These are phyloP conservation scores for Pichia pseudocactophila DNA, from an alignment of 805 yeast species.

Conservation along the genomic window DNA sequence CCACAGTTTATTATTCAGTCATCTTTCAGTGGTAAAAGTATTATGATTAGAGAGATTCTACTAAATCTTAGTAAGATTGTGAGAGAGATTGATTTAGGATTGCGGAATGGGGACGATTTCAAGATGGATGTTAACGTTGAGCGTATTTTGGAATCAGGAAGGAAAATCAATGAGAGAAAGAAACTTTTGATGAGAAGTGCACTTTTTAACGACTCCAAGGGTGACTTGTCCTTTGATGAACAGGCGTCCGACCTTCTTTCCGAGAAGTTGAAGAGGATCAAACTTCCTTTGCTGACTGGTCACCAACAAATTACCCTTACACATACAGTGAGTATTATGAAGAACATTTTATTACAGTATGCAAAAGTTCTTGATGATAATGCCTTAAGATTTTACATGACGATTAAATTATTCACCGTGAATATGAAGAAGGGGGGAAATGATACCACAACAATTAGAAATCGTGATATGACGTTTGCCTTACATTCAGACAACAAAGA, in stretches of 20 bases:
- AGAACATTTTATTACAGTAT: conserved; percentile 40
- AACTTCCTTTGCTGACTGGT: conserved; percentile 75
- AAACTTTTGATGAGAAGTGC: neutral
- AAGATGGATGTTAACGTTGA: conserved; percentile 15
- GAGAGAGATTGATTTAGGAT: conserved; percentile 42
- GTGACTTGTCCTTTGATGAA: conserved; percentile 16
- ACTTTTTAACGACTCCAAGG: conserved; percentile 12
- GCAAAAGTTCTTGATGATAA: conserved; percentile 45
- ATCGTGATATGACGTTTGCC: conserved; percentile 86
- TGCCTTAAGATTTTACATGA: conserved; percentile 64
- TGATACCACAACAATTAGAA: conserved; percentile 36
- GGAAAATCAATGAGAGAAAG: neutral
- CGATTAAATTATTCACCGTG: conserved; percentile 55
- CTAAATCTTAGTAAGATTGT: conserved; percentile 43
- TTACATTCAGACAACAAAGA: conserved; percentile 74
- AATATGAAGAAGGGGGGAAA: conserved; percentile 26
- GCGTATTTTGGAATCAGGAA: conserved; percentile 1
- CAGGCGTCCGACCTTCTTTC: conserved; percentile 38
- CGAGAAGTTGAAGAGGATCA: conserved; percentile 51
- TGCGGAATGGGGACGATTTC: conserved; percentile 16
- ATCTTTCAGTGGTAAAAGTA: conserved; percentile 50
- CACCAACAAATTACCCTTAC: conserved; percentile 85
- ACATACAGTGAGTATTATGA: conserved; percentile 57
- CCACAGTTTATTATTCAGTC: conserved; percentile 81
- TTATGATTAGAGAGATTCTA: conserved; percentile 48